Conservation (phyloP, 2,329 filamentous ascomycete species). For the Aspergillus uvarum region DNA sequence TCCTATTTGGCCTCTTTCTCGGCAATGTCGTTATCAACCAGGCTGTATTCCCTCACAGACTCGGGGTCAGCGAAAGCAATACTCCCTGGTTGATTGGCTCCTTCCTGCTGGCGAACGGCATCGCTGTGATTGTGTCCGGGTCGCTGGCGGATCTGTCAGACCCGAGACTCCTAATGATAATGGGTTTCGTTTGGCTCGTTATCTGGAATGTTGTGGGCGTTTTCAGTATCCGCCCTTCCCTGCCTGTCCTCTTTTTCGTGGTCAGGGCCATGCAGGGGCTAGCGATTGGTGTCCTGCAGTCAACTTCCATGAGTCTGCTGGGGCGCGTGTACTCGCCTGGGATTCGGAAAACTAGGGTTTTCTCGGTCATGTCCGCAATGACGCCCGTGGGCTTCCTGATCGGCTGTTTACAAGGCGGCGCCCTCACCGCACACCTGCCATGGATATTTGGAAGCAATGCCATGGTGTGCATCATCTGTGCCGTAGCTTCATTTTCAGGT, state of each 20-base stretch:
- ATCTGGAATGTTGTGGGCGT: slow-evolving; percentile 1
- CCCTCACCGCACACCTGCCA: slow-evolving; percentile 33
- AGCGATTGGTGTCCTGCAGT: slow-evolving; percentile 48
- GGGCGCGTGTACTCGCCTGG: slow-evolving; percentile 45
- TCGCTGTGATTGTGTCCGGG: slow-evolving; percentile 38
- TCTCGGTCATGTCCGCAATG: slow-evolving; percentile 43
- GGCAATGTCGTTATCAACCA: not conserved
- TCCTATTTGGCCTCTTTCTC: slow-evolving; percentile 1
- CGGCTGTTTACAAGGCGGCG: slow-evolving; percentile 44
- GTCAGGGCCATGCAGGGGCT: slow-evolving; percentile 43
- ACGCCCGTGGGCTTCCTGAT: slow-evolving; percentile 45
- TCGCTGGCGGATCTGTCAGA: slow-evolving; percentile 36
- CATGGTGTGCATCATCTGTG: slow-evolving; percentile 33
- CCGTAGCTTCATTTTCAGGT: not conserved
- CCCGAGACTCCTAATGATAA: slow-evolving; percentile 28
- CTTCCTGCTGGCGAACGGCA: slow-evolving; percentile 37
- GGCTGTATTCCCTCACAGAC: not conserved
- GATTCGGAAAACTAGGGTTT: slow-evolving; percentile 29
- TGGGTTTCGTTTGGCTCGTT: not conserved
- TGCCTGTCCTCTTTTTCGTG: slow-evolving; percentile 19
- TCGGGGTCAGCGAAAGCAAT: slow-evolving; percentile 33
- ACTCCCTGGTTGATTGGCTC: slow-evolving; percentile 43
- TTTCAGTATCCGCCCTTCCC: not conserved
- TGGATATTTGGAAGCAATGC: slow-evolving; percentile 46
- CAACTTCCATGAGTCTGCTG: slow-evolving; percentile 48